Evolutionary conservation across 305 asterid genomes (phyloP).

Genomic region (Withania somnifera): DNA sequence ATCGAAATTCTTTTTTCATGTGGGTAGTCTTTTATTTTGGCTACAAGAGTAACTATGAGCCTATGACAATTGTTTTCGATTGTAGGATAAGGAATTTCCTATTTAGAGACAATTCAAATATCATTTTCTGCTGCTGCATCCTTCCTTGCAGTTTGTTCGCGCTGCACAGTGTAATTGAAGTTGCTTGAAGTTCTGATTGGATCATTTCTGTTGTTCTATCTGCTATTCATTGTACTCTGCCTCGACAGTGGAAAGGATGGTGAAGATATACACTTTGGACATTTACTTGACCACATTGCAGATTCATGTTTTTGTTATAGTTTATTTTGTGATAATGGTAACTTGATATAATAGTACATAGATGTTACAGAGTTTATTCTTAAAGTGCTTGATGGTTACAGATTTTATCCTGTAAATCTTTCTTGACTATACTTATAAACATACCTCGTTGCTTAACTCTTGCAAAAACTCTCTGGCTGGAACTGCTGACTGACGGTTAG

Average conservation of each 20-base stretch:
- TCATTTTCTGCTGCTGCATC: background rate
- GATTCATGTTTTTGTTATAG: background rate
- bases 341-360: background rate
- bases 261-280: background rate
- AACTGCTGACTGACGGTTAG: background rate
- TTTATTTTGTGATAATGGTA: background rate
- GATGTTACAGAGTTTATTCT: constrained; percentile 1
- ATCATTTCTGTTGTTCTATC: background rate
- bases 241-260: background rate
- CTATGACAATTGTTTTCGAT: background rate
- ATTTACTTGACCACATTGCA: background rate
- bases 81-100: background rate
- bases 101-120: background rate
- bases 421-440: background rate
- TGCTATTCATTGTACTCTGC: background rate
- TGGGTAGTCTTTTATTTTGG: background rate
- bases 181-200: background rate
- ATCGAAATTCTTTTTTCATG: background rate
- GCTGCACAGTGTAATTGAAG: background rate
- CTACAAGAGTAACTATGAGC: background rate
- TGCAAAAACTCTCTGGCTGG: background rate
- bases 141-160: background rate
- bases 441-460: background rate
- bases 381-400: background rate
- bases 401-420: background rate